Base-by-base conservation (phyloP, 116 monocot genomes). In the Zostera marina region DNA sequence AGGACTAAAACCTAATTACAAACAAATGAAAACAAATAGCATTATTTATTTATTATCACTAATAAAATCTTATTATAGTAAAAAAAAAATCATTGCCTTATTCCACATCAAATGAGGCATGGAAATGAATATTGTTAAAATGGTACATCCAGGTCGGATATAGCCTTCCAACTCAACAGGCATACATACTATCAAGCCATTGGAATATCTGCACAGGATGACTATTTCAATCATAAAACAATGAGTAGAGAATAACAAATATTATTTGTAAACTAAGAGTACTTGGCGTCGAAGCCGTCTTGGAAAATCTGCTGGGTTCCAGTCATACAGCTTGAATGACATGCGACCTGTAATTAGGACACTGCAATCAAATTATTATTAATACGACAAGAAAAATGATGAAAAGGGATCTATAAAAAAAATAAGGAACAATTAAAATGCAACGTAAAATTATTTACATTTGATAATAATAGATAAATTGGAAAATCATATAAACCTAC, bases 141-240 rank as follows among this genome's bases (percentile, higher is more conserved):
- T 83, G 9, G 83, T 90, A 73, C 98, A 98, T 43, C 98, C 98
- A 66, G 98, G 98, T 49, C 98, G 90, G 42, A 98, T 79, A 71
- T 98, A 98, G 26, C 98, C 98, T 70, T 98, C 98, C 80, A 98
- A 69, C 75, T 98, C 98, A 74, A 98, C 86, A 58, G 98, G 98
- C 98, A 98, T n/a, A n/a, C n/a, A n/a, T 98, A 74, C 71, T 86
- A 41, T 86, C 70, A 76, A 98, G 63, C 98, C 98, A 98, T 52
- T 90, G 76, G 75, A 98, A 90, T 54, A 90, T 89, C 98, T 98
- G 64, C 59, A 81, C 11, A 44, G 46, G 23, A 32, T 47, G 11
- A 32, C 56, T 11, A 66, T 38, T 26, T 56, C 38, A 38, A 38
- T 32, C 13, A 38, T 40, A 40, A 24, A 13, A 11, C 38, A 38